Percentiles rank a stretch among this genome's conserved stretches.
phyloP scores from a whole-genome alignment of 305 asterid genomes.

The Petunia hybrid region DNA sequence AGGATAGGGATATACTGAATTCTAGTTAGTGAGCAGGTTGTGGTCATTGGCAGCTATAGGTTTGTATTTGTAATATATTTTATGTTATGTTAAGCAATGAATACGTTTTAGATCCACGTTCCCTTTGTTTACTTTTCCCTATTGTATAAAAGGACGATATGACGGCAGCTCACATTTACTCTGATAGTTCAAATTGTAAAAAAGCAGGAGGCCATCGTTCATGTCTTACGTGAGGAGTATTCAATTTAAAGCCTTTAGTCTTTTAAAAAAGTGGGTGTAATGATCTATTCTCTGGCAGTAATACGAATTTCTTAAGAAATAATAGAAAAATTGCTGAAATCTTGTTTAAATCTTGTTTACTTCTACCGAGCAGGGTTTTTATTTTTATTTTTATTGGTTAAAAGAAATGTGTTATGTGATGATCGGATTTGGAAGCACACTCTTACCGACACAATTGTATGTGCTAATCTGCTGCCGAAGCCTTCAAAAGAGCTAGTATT shows the following conservation, averaged over 20 bases:
- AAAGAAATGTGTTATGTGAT: too few species aligned
- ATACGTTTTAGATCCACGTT: background rate
- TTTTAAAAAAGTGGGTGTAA: background rate
- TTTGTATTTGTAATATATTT: conserved; percentile 29
- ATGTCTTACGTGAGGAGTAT: background rate
- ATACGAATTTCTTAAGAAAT: too few species aligned
- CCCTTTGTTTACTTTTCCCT: background rate
- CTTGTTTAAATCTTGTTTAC: too few species aligned
- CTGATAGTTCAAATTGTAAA: background rate
- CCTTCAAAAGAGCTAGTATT: too few species aligned
- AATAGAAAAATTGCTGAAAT: too few species aligned
- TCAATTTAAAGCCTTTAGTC: background rate
- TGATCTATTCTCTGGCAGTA: background rate
- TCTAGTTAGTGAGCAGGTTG: conserved; percentile 25
- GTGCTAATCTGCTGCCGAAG: too few species aligned
- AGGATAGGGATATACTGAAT: conserved; percentile 1
- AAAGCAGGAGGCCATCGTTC: background rate
- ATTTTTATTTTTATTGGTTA: too few species aligned
- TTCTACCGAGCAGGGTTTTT: too few species aligned
- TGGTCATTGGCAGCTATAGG: conserved; percentile 21
- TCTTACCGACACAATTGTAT: too few species aligned
- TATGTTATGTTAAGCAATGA: background rate
- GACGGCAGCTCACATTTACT: background rate
- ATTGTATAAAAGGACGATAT: conserved; percentile 2
- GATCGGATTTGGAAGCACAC: too few species aligned